Base-by-base conservation (phyloP, 441 rosid genomes). In the Adansonia rubrostipa region DNA sequence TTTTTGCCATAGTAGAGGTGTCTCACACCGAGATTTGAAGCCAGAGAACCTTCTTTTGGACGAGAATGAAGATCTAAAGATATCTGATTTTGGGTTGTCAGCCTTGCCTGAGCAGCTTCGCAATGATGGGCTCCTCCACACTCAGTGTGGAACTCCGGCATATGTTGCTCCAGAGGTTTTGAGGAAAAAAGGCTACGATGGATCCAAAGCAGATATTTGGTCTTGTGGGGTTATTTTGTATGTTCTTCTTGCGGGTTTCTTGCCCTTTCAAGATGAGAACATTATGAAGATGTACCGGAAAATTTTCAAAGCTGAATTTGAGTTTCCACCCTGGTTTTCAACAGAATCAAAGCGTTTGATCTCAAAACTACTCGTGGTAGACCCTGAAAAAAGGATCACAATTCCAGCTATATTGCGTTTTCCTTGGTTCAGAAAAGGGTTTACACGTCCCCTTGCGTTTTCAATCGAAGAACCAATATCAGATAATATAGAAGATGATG, bases 101-200 rank as follows among this genome's bases (percentile, higher is more conserved):
- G 91, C 98, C 2, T 69, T 94, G 69, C 96, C 97, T 0, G 97
- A 91, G 15, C 97, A 94, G 69, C 72, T 88, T 2, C 88, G 87
- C 0, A 86, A 90, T 4, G 98, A 94, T 56, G 96, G 97, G 0
- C 83, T 93, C 22, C 84, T 93, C 6, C 98, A 93, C 48, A 93
- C 98, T 0, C 93, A 77, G 89, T 93, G 98, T 4, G 98, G 98
- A 15, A 94, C 98, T 0, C 97, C 97, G 1, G 94, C 98, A 0
- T 93, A 93, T 54, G 95, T 93, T 11, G 98, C 98, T 0, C 98
- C 98, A 13, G 98, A 93, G 85, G 91, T 93, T n/a, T 54, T 93
- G 11, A 62, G 94, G 72, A 92, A 87, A 84, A 93, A 88, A 45
- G 98, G 98, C 0, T 92, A 93, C 77, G 94, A 91, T 60, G 97